These are phyloP conservation scores for Primulina eburnea DNA, from an alignment of 257 asterid genomes.

Conservation along the genomic window DNA sequence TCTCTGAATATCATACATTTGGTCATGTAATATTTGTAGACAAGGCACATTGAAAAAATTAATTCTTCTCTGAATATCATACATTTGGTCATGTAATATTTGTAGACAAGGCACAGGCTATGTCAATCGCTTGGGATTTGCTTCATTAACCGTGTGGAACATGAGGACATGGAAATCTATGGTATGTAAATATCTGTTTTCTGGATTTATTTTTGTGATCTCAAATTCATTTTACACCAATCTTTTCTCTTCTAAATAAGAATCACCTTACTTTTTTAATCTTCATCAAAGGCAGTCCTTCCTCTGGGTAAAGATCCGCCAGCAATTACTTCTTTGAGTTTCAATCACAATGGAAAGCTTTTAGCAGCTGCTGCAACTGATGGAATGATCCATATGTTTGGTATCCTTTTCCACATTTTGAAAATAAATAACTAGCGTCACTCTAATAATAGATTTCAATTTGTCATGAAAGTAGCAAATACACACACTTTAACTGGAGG, in stretches of 20 bases:
- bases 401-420: slow-evolving; percentile 57
- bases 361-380: slow-evolving; percentile 97
- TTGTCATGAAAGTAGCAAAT: slow-evolving; percentile 7
- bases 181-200: slow-evolving; percentile 56
- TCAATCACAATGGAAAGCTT: slow-evolving; percentile 96
- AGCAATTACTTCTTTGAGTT: slow-evolving; percentile 83
- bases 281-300: slow-evolving; percentile 87
- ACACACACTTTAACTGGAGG: slow-evolving; percentile 42
- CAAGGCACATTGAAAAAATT: slow-evolving; percentile 36
- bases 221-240: slow-evolving; percentile 21
- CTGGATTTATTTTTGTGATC: slow-evolving; percentile 25
- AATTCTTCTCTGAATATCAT: not conserved
- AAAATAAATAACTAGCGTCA: not conserved
- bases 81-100: slow-evolving; percentile 19
- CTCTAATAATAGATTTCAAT: slow-evolving; percentile 4
- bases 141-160: slow-evolving; percentile 95
- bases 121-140: slow-evolving; percentile 67
- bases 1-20: slow-evolving; percentile 8
- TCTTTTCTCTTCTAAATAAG: slow-evolving; percentile 24
- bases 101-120: slow-evolving; percentile 64
- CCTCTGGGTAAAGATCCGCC: slow-evolving; percentile 99
- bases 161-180: slow-evolving; percentile 96
- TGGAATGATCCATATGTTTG: slow-evolving; percentile 98
- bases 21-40: slow-evolving; percentile 42
- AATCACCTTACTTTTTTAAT: slow-evolving; percentile 43